Conservation (phyloP, 2,329 filamentous ascomycete species). For the Salinomyces thailandicus region DNA sequence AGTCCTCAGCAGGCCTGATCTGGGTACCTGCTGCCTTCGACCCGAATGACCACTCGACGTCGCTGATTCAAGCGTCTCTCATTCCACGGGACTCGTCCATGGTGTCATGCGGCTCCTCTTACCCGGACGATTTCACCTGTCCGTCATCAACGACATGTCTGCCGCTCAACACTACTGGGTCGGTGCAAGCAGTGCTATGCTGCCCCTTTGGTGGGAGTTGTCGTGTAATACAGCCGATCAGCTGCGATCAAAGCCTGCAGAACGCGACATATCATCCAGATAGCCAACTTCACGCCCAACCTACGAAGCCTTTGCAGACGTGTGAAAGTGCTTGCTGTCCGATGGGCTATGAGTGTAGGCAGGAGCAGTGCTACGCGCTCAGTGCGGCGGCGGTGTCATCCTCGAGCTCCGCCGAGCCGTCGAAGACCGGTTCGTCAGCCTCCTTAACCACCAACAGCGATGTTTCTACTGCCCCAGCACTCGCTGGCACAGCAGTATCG, state of each 20-base stretch:
- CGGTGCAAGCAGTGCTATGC: conserved; percentile 59
- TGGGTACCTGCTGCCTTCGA: conserved; percentile 19
- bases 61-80: conserved; percentile 4
- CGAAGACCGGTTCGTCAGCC: no score
- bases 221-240: conserved; percentile 50
- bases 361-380: neutral
- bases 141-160: conserved; percentile 44
- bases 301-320: conserved; percentile 44
- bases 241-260: conserved; percentile 53
- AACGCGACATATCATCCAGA: conserved; percentile 47
- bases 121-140: conserved; percentile 61
- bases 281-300: conserved; percentile 56
- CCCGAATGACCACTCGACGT: conserved; percentile 9
- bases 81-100: conserved; percentile 22
- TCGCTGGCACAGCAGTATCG: neutral
- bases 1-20: conserved; percentile 12
- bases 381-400: neutral
- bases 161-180: conserved; percentile 49
- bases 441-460: no score
- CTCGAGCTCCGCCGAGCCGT: conserved; percentile 5
- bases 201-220: conserved; percentile 53
- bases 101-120: conserved; percentile 22
- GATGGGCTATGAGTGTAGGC: conserved; percentile 55
- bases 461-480: no score
- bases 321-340: conserved; percentile 60